Conservation (phyloP, 2,329 filamentous ascomycete genomes). For the Colletotrichum karsti region DNA sequence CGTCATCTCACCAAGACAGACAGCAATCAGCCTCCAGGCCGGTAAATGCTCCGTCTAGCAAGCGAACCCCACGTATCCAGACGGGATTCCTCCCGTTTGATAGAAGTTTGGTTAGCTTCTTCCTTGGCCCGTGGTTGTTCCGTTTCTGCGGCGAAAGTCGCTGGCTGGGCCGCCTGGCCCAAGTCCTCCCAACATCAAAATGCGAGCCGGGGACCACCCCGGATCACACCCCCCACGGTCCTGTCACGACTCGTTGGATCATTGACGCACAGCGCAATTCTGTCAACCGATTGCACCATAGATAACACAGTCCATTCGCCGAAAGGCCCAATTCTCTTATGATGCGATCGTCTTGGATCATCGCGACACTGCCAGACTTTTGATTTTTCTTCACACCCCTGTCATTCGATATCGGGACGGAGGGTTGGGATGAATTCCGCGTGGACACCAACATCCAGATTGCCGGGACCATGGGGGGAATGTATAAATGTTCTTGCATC, state of each 20-base stretch:
- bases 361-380: constrained; percentile 11
- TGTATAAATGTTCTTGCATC: constrained; percentile 26
- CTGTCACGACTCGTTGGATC: neutral
- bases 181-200: neutral
- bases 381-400: neutral
- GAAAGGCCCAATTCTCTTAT: neutral
- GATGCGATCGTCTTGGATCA: constrained; percentile 16
- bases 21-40: neutral
- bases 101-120: neutral
- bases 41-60: neutral
- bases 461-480: neutral
- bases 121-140: neutral
- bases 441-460: neutral
- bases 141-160: neutral
- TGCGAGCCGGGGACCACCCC: constrained; percentile 1
- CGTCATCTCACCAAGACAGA: neutral
- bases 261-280: constrained; percentile 16
- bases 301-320: constrained; percentile 20
- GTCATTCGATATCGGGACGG: neutral
- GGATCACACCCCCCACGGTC: constrained; percentile 13
- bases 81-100: constrained; percentile 10
- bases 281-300: constrained; percentile 28
- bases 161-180: neutral
- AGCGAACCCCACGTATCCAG: neutral
- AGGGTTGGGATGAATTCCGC: neutral